Percentiles rank a stretch among this genome's conserved stretches.
phyloP scores from a whole-genome alignment of 192 early-diverging fungal species.

The Jimgerdemannia lactiflua region DNA sequence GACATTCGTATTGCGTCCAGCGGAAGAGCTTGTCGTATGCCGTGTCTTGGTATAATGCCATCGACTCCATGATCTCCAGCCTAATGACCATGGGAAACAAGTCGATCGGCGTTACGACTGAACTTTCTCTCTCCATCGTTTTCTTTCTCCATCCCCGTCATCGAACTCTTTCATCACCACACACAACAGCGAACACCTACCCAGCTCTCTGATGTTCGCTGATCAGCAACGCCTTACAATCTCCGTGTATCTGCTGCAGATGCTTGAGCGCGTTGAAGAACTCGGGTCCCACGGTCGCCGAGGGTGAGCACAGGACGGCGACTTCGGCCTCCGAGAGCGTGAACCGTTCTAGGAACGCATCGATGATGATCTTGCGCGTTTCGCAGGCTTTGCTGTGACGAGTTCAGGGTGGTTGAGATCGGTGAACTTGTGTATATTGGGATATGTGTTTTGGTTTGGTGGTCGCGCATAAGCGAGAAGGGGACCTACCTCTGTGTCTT shows the following conservation, averaged over 20 bases:
- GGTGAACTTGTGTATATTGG: too few species aligned
- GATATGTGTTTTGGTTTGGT: conserved; percentile 1
- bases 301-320: conserved; percentile 48
- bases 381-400: conserved; percentile 42
- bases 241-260: conserved; percentile 65
- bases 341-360: conserved; percentile 68
- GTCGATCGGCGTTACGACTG: too few species aligned
- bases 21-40: conserved; percentile 73
- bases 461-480: not conserved
- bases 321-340: conserved; percentile 70
- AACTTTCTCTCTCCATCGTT: not conserved
- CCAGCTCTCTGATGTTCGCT: conserved; percentile 75
- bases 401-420: not conserved
- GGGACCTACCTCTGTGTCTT: conserved; percentile 55
- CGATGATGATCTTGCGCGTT: conserved; percentile 53
- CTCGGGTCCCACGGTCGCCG: conserved; percentile 41
- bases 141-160: not conserved
- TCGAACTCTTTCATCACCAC: not conserved
- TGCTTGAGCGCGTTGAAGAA: conserved; percentile 75
- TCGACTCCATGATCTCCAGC: conserved; percentile 75
- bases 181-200: conserved; percentile 28
- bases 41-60: conserved; percentile 65
- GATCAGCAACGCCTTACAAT: conserved; percentile 71
- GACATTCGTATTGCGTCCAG: conserved; percentile 72
- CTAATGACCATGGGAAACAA: too few species aligned